These are phyloP conservation scores for Umbelopsis isabellina DNA, from an alignment of 192 early-diverging fungal genomes.

Conservation along the genomic window DNA sequence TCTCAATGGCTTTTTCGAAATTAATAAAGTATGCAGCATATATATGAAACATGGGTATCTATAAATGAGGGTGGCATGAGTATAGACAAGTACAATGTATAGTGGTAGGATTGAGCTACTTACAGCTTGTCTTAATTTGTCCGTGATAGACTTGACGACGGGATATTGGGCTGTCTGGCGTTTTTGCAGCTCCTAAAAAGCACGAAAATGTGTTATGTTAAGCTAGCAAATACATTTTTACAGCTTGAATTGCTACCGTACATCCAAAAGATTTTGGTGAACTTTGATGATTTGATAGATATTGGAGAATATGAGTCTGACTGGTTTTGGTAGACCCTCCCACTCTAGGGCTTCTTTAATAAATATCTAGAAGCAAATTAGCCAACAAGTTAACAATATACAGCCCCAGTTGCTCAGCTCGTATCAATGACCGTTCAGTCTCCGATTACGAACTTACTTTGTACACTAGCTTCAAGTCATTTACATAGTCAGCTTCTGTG, in stretches of 20 bases:
- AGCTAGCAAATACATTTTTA: neutral
- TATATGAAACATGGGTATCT: conserved; percentile 22
- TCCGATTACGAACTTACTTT: neutral
- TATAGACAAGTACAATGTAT: no score
- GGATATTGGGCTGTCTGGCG: conserved; percentile 10
- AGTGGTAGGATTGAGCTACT: neutral
- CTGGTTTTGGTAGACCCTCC: conserved; percentile 12
- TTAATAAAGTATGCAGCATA: conserved; percentile 12
- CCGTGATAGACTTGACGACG: neutral
- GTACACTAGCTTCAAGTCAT: conserved; percentile 58
- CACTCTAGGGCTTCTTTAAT: conserved; percentile 15
- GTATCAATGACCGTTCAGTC: no score
- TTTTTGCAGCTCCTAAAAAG: neutral
- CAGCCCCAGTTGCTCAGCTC: no score
- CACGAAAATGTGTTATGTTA: neutral
- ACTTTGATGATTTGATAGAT: conserved; percentile 11
- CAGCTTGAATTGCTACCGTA: neutral
- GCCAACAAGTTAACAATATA: no score
- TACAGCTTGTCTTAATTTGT: conserved; percentile 19
- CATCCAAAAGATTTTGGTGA: conserved; percentile 3
- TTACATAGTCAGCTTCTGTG: conserved; percentile 81
- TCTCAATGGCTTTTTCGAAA: conserved; percentile 8
- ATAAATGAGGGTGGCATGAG: no score
- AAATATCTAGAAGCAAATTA: neutral
- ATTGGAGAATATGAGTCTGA: conserved; percentile 13